phyloP scores from a whole-genome alignment of 345 rosid species.

The Murraya paniculata region DNA sequence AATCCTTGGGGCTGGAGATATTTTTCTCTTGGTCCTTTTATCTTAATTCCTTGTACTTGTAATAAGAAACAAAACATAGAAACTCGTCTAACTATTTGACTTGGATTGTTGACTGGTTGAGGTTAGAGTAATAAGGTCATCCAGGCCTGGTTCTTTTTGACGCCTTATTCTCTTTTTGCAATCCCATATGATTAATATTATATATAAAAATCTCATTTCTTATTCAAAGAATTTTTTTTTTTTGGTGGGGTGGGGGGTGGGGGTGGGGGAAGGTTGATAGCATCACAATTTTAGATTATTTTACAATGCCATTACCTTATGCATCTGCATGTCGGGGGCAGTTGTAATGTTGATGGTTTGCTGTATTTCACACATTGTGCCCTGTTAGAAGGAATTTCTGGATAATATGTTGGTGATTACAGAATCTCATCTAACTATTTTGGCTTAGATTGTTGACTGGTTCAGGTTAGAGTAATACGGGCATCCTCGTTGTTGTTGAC shows the following conservation, averaged over 20 bases:
- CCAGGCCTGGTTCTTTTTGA: not conserved
- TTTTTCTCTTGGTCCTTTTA: not conserved
- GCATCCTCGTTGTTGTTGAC: not conserved
- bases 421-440: not conserved
- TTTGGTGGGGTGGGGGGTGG: no score
- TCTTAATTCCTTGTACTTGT: not conserved
- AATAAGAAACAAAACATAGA: not conserved
- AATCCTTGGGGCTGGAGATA: not conserved
- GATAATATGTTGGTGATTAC: not conserved
- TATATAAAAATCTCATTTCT: no score
- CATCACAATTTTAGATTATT: no score
- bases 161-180: no score
- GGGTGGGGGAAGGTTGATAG: no score
- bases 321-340: no score
- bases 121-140: not conserved
- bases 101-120: not conserved
- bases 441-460: not conserved
- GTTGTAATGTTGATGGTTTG: no score
- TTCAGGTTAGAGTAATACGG: not conserved
- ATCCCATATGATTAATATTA: no score
- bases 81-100: not conserved
- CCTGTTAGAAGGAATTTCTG: not conserved
- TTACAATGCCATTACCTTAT: no score
- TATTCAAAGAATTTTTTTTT: no score
- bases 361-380: no score